phyloP scores from a whole-genome alignment of 2,329 filamentous ascomycete genomes.

The Pleomassaria siparia region DNA sequence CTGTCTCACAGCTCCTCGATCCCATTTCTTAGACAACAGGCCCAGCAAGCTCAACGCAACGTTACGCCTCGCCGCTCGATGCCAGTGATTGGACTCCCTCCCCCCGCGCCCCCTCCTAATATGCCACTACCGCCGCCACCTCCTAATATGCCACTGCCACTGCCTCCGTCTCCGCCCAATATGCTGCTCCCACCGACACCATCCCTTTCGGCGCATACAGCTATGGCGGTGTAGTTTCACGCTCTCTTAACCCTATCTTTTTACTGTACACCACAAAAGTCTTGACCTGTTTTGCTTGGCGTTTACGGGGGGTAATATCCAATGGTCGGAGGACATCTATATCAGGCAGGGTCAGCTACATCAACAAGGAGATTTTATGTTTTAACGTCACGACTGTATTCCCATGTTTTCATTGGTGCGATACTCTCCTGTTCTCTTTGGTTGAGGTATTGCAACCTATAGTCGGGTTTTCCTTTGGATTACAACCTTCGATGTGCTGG shows the following conservation, averaged over 20 bases:
- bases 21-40: constrained; percentile 29
- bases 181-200: not conserved
- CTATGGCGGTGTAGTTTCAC: not conserved
- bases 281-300: not conserved
- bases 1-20: constrained; percentile 24
- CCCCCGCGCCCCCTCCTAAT: constrained; percentile 49
- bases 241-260: not conserved
- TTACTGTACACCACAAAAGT: not conserved
- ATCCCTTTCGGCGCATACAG: not conserved
- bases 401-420: not conserved
- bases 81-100: constrained; percentile 45
- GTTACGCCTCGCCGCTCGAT: constrained; percentile 37
- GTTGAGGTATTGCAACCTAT: no score
- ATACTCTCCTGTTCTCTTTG: not conserved
- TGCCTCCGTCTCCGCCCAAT: no score
- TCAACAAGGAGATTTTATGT: not conserved
- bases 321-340: not conserved
- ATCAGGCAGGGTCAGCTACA: not conserved
- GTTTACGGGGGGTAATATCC: not conserved
- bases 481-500: no score
- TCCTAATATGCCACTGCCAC: constrained; percentile 9
- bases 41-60: constrained; percentile 13
- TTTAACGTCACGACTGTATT: not conserved
- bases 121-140: constrained; percentile 48
- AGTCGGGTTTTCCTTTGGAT: no score